These are phyloP conservation scores for Anthostomella pinea DNA, from an alignment of 2,329 filamentous ascomycete species.

Conservation along the genomic window DNA sequence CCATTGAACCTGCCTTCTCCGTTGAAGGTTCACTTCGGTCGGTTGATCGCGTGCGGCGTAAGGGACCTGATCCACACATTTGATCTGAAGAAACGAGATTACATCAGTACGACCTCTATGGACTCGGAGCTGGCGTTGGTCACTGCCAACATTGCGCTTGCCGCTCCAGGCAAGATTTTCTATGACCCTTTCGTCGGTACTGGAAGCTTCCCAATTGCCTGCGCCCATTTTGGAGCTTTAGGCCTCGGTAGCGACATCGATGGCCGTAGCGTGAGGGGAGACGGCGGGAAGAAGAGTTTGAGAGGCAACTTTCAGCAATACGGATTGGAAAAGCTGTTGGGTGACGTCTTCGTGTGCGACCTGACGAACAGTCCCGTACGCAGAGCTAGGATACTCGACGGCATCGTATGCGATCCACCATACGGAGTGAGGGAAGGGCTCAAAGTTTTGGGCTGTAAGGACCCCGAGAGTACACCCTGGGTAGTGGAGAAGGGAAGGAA, in stretches of 20 bases:
- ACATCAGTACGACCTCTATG: slow-evolving; percentile 97
- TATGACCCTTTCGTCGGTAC: slow-evolving; percentile 97
- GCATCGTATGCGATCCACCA: slow-evolving; percentile 91
- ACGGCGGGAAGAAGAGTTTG: slow-evolving; percentile 49
- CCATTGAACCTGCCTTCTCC: slow-evolving; percentile 51
- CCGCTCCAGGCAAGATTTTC: slow-evolving; percentile 77
- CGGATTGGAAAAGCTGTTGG: slow-evolving; percentile 59
- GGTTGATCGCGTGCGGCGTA: slow-evolving; percentile 64
- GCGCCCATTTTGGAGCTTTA: slow-evolving; percentile 82
- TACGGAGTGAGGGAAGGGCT: slow-evolving; percentile 93
- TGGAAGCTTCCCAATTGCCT: slow-evolving; percentile 86
- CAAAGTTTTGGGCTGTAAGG: slow-evolving; percentile 77
- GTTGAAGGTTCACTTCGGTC: slow-evolving; percentile 66
- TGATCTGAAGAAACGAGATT: slow-evolving; percentile 87
- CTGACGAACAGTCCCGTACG: slow-evolving; percentile 81
- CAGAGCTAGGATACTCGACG: slow-evolving; percentile 60
- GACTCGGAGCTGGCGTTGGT: slow-evolving; percentile 89
- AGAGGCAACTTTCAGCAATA: slow-evolving; percentile 84
- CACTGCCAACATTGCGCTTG: slow-evolving; percentile 86
- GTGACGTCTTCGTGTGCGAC: slow-evolving; percentile 82
- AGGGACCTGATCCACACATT: slow-evolving; percentile 69
- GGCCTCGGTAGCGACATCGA: slow-evolving; percentile 92
- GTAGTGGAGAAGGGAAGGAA: slow-evolving; percentile 67
- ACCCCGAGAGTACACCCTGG: slow-evolving; percentile 57
- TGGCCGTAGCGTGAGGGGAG: slow-evolving; percentile 79